Conservation (phyloP, 345 rosid species). For the Dovyalis caffra region DNA sequence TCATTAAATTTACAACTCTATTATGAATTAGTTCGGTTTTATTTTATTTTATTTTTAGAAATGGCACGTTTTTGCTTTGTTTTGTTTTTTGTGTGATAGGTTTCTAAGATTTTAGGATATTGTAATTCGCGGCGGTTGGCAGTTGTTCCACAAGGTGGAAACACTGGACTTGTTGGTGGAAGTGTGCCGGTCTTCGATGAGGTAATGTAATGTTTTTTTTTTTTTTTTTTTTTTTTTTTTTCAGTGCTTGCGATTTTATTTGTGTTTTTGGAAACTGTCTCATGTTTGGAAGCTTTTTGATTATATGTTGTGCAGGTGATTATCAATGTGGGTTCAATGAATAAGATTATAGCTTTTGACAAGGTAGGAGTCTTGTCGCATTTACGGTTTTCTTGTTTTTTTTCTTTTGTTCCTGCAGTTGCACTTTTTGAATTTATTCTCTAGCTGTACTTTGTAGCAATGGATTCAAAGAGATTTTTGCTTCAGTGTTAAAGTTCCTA, state of each 20-base stretch:
- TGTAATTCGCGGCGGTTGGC: conserved; percentile 81
- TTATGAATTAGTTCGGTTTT: not conserved
- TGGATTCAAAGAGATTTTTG: not conserved
- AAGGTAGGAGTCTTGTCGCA: conserved; percentile 44
- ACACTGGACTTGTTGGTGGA: conserved; percentile 98
- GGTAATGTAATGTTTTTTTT: conserved; percentile 38
- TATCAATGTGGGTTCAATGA: conserved; percentile 73
- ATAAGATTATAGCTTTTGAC: conserved; percentile 67
- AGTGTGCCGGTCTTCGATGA: conserved; percentile 96
- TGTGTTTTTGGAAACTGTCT: not conserved
- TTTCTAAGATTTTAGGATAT: conserved; percentile 68
- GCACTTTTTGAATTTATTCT: not conserved
- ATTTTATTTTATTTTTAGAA: not conserved
- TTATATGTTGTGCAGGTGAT: conserved; percentile 57
- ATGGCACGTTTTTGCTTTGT: not conserved
- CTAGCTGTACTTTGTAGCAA: not conserved
- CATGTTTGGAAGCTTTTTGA: not conserved
- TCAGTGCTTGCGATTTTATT: not conserved
- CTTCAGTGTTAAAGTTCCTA: not conserved
- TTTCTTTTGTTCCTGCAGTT: not conserved
- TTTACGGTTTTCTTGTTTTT: not conserved
- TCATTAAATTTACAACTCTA: not conserved
- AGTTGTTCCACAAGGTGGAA: conserved; percentile 99
- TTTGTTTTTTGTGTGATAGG: conserved; percentile 35
- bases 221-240: not conserved